Evolutionary conservation across 31 red algal species (phyloP), one percentile per base, ranked within the genome.

Genomic region (Porphyra umbilicalis): DNA sequence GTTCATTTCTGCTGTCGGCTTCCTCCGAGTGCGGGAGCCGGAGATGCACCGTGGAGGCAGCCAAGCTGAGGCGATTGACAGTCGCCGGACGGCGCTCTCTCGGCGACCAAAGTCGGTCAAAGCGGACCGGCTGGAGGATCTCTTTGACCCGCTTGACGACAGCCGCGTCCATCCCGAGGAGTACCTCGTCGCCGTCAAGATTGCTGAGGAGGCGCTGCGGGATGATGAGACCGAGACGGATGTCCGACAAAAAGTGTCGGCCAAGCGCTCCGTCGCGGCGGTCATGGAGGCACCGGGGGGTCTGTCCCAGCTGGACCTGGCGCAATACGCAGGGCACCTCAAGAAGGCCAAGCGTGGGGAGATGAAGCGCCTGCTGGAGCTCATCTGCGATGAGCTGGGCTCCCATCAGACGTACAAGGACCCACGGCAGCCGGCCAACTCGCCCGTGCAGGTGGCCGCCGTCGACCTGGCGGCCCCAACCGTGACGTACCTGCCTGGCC

Each of bases 81-180:
- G 84, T 36, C 67, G 92, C 67, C 31, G 87, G 75, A n/a, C 79
- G 10, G 83, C 79, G 39, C 80, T 94, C 38, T 39, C 37, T 32
- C 83, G 87, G 25, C 86, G 80, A 40, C 86, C 84, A 39, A 84
- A 85, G 13, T 71, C 57, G 77, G 87, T 36, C 74, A 85, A 33
- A 75, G 92, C 40, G 34, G 89, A 81, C 82, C 89, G 42, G 89
- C 82, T 81, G 92, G 85, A 44, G 85, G 80, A 83, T 18, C 57
- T 90, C 25, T 90, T 92, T 75, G 89, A 94, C 76, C 97, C 97
- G 16, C 89, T 94, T 71, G 93, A 99, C 80, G 92, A 95, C 82
- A 94, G 91, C 36, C 97, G 97, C 32, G 85, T 99, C 80, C 97
- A 99, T 36, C 97, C 94, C 1, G 97, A 91, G 77, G 83, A 99